Base-by-base conservation (phyloP, 768 basidiomycete genomes). In the Sistotremastrum niveocremeum region DNA sequence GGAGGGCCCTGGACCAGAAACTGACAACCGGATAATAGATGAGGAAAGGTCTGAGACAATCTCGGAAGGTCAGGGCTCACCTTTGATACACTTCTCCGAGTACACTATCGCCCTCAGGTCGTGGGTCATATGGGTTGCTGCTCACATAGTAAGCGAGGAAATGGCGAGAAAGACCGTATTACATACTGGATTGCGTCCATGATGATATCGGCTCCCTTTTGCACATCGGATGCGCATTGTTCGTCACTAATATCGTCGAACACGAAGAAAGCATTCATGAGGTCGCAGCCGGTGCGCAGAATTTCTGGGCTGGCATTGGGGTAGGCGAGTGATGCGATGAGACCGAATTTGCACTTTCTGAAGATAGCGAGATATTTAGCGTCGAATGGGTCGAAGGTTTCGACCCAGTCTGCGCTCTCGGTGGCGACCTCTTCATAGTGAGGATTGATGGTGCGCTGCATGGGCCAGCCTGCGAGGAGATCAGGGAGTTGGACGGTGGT, bases 171-270 rank as follows among this genome's bases (percentile, higher is more conserved):
- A 5, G 20, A 49, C 76, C 68, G 77, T 29, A 65, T 56, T 8
- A 70, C 58, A 49, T 77, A 64, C 49, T 60, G 64, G 67, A 81
- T 67, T 7, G 71, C 71, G 46, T 72, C 67, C 42, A 75, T 60
- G 50, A 74, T 73, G 28, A 71, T 64, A 41, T 70, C 63, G 11
- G 76, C 74, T 31, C 74, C 79, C 29, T 62, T 62, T 38, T 65
- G 65, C 37, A 76, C 79, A 41, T 73, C 79, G 45, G 61, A 60
- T 30, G 72, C 73, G 54, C 63, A 69, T 57, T 80, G 79, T 47
- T 79, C 77, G 51, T 81, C 78, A 57, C 76, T 79, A 45, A 79
- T 68, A 59, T 81, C 79, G 58, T 82, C 81, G 42, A 80, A 66
- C 48, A 76, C 73, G 61, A 78, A 81, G 31, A 82, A 68, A 8